Conservation (phyloP, 352 stramenopile genomes). For the Phytophthora meadii region DNA sequence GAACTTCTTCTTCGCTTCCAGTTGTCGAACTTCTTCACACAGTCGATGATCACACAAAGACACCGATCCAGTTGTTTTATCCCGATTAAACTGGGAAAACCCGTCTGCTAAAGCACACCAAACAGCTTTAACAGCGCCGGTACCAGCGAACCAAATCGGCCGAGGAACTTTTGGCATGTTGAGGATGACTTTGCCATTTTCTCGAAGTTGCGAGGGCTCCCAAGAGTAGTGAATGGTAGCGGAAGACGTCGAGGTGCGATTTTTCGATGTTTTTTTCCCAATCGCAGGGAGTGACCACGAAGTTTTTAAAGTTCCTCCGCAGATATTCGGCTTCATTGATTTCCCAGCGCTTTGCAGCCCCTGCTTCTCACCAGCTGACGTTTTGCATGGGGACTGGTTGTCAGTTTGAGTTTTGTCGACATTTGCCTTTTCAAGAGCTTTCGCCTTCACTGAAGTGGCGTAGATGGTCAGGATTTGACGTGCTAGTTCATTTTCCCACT, state of each 20-base stretch:
- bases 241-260: conserved; percentile 11
- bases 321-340: neutral
- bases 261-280: conserved; percentile 4
- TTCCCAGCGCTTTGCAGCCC: neutral
- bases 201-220: conserved; percentile 63
- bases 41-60: conserved; percentile 67
- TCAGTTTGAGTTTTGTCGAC: conserved; percentile 6
- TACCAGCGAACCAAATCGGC: conserved; percentile 89
- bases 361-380: conserved; percentile 5
- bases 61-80: neutral
- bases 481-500: conserved; percentile 92
- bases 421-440: conserved; percentile 37
- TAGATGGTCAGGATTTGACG: conserved; percentile 92
- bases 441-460: conserved; percentile 72
- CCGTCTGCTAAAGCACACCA: conserved; percentile 79
- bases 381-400: neutral
- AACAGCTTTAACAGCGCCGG: conserved; percentile 79
- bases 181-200: conserved; percentile 75
- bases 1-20: conserved; percentile 86
- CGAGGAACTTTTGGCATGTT: conserved; percentile 81
- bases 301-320: conserved; percentile 4
- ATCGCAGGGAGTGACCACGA: conserved; percentile 34
- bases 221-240: conserved; percentile 65
- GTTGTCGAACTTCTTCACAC: conserved; percentile 76
- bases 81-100: conserved; percentile 31